Conservation (phyloP, 2,329 filamentous ascomycete genomes). For the Curvularia eragrostidis region DNA sequence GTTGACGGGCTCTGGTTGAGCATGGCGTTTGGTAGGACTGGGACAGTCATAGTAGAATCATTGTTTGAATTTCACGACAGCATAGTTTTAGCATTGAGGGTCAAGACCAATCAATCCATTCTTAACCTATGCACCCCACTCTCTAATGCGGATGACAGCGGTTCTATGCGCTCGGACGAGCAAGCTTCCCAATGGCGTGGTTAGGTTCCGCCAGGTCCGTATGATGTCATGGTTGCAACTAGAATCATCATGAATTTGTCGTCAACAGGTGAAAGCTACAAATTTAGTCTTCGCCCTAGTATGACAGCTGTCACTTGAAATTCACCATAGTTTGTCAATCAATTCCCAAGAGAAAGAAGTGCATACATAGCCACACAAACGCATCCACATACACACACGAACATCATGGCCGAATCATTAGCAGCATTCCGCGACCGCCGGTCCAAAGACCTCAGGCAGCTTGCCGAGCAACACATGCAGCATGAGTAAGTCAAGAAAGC, state of each 20-base stretch:
- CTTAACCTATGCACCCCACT: background rate
- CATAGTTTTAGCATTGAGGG: slow-evolving; percentile 2
- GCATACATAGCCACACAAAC: background rate
- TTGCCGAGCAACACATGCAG: slow-evolving; percentile 44
- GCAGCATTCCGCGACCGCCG: slow-evolving; percentile 40
- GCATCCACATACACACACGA: background rate
- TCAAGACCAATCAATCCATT: slow-evolving; percentile 1
- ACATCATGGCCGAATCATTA: slow-evolving; percentile 39
- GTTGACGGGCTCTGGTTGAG: slow-evolving; percentile 15
- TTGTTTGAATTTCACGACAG: slow-evolving; percentile 3
- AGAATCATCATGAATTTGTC: slow-evolving; percentile 13
- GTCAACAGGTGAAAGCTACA: background rate
- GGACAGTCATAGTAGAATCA: background rate
- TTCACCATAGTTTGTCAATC: background rate
- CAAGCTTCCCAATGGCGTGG: slow-evolving; percentile 1
- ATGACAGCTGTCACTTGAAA: background rate
- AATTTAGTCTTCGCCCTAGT: slow-evolving; percentile 1
- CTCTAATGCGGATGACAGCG: background rate
- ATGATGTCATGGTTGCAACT: slow-evolving; percentile 24
- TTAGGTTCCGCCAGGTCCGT: slow-evolving; percentile 17
- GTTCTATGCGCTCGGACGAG: slow-evolving; percentile 11
- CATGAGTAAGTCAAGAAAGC: slow-evolving; percentile 36
- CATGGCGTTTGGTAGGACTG: slow-evolving; percentile 16
- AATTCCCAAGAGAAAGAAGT: background rate
- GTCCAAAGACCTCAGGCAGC: slow-evolving; percentile 37